Evolutionary conservation across 1,284 basidiomycete species (phyloP).

Genomic region (Rhodotorula mucilaginosa): DNA sequence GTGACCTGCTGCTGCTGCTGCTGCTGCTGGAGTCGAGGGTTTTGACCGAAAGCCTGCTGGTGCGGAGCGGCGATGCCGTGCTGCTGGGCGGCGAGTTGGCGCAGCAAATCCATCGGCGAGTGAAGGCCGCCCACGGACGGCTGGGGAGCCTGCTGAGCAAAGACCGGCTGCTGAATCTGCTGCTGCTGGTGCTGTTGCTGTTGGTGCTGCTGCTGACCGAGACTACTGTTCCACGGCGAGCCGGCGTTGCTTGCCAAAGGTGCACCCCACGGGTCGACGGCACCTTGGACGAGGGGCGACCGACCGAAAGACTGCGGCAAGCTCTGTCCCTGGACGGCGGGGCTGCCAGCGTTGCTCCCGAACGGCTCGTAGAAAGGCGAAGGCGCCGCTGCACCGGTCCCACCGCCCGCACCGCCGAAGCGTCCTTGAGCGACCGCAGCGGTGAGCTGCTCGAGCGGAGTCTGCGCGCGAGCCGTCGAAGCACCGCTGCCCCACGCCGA

Average conservation of each 20-base stretch:
- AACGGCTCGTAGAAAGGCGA: constrained; percentile 33
- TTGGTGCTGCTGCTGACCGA: constrained; percentile 24
- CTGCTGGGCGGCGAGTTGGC: constrained; percentile 23
- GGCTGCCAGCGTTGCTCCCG: constrained; percentile 20
- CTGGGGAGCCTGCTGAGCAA: neutral
- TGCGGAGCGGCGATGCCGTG: neutral
- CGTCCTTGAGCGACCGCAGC: constrained; percentile 26
- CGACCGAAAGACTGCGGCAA: constrained; percentile 26
- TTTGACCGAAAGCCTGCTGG: neutral
- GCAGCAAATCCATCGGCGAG: constrained; percentile 20
- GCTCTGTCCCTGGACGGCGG: constrained; percentile 17
- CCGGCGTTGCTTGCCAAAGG: constrained; percentile 12
- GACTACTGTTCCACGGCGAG: constrained; percentile 6
- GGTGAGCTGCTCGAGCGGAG: constrained; percentile 28
- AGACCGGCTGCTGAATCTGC: constrained; percentile 18
- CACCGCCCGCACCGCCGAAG: constrained; percentile 8
- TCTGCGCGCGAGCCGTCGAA: constrained; percentile 18
- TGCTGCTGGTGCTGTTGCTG: constrained; percentile 30
- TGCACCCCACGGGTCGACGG: constrained; percentile 36
- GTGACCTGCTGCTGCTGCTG: constrained; percentile 1
- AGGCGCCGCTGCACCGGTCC: neutral
- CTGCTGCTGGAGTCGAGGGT: constrained; percentile 13
- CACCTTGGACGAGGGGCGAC: constrained; percentile 3
- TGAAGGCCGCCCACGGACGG: constrained; percentile 7
- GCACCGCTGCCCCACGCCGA: constrained; percentile 15